Evolutionary conservation across 1,284 basidiomycete species (phyloP).

Genomic region (Mycocalia duriaeana): DNA sequence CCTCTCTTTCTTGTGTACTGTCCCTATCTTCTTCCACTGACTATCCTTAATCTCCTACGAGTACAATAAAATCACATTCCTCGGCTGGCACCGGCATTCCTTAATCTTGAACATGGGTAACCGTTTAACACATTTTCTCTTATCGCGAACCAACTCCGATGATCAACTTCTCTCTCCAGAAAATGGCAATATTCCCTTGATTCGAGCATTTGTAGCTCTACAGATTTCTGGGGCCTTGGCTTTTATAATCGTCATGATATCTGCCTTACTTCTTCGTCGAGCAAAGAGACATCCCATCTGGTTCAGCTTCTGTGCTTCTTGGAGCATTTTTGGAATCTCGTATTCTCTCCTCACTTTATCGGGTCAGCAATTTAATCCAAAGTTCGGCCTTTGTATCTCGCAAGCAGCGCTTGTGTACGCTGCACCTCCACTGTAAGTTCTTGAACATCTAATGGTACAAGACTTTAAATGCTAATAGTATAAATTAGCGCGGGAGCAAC

Average conservation of each 20-base stretch:
- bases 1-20: no score
- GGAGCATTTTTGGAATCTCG: conserved; percentile 31
- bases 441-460: no score
- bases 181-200: not conserved
- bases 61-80: no score
- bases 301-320: conserved; percentile 30
- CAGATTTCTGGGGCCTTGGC: not conserved
- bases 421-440: conserved; percentile 26
- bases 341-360: conserved; percentile 26
- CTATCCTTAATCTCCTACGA: no score
- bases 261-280: not conserved
- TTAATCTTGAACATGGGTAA: no score
- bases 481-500: no score
- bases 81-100: no score
- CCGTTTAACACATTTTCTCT: no score
- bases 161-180: no score
- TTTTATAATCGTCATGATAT: not conserved
- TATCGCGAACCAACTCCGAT: no score
- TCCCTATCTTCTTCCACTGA: no score
- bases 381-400: conserved; percentile 21
- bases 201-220: not conserved
- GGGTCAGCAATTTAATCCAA: conserved; percentile 14
- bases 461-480: no score
- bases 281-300: conserved; percentile 23
- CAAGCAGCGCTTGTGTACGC: conserved; percentile 28